A percentile compares a stretch with the other conserved stretches of the same genome.
These are phyloP conservation scores for Hypomyces rosellus DNA, from an alignment of 2,329 filamentous ascomycete species.

Conservation along the genomic window DNA sequence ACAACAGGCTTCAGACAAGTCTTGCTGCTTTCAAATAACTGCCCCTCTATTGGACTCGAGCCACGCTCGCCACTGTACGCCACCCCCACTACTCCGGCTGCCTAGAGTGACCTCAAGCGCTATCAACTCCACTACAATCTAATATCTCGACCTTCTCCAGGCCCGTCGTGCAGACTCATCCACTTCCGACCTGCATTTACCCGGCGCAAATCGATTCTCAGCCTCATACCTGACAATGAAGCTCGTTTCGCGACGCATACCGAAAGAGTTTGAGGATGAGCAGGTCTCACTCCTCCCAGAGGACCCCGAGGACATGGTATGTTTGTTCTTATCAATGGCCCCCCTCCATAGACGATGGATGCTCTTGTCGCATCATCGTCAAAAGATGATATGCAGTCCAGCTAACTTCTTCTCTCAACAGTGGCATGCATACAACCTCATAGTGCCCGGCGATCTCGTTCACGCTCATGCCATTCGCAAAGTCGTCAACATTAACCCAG, in stretches of 20 bases:
- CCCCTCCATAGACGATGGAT: conserved; percentile 4
- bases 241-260: conserved; percentile 31
- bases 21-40: not conserved
- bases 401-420: conserved; percentile 15
- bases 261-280: conserved; percentile 34
- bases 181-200: too few relatives aligned
- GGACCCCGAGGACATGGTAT: conserved; percentile 42
- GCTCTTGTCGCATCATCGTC: not conserved
- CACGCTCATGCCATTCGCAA: conserved; percentile 52
- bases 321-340: conserved; percentile 11
- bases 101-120: too few relatives aligned
- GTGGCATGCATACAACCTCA: conserved; percentile 59
- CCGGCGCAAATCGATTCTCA: too few relatives aligned
- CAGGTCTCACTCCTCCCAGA: conserved; percentile 37
- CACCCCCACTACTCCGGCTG: not conserved
- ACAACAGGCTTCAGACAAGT: too few relatives aligned
- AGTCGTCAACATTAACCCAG: conserved; percentile 43
- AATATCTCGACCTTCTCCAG: not conserved
- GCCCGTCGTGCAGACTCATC: not conserved
- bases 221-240: conserved; percentile 26
- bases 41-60: conserved; percentile 2
- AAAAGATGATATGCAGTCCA: not conserved
- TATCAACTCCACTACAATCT: too few relatives aligned
- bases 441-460: conserved; percentile 46
- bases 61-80: not conserved